A percentile compares a stretch with the other conserved stretches of the same genome.
Conservation (phyloP, 2,329 filamentous ascomycete species). For the Escovopsis weberi region DNA sequence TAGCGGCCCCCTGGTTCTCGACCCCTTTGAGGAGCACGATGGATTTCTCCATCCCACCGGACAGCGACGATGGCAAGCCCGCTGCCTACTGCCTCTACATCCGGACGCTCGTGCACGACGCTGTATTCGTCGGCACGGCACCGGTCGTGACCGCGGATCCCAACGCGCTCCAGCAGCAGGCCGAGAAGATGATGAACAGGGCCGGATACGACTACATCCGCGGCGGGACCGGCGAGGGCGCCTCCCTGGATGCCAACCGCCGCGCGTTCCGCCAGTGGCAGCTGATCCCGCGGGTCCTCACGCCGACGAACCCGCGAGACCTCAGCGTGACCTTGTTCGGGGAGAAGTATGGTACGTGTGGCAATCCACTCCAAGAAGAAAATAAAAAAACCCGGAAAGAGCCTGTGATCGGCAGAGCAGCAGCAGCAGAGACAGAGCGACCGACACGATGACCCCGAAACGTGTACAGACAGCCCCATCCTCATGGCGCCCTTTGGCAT, state of each 20-base stretch:
- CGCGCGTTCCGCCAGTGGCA: constrained; percentile 38
- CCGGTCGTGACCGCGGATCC: constrained; percentile 45
- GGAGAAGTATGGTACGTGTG: constrained; percentile 24
- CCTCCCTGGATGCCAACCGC: constrained; percentile 46
- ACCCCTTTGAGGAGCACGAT: too few species aligned
- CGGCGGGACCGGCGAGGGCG: constrained; percentile 46
- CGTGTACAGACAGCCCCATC: constrained; percentile 22
- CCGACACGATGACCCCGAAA: too few species aligned
- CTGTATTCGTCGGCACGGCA: constrained; percentile 30
- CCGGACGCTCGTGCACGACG: constrained; percentile 34
- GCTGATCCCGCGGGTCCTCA: constrained; percentile 38
- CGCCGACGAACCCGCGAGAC: constrained; percentile 28
- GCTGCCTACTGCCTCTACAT: constrained; percentile 27
- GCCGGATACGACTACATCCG: constrained; percentile 44
- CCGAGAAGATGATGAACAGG: constrained; percentile 29
- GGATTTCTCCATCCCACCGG: background rate
- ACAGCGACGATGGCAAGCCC: constrained; percentile 6
- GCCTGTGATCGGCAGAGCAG: too few species aligned
- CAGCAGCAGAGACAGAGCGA: too few species aligned
- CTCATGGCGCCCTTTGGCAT: constrained; percentile 57
- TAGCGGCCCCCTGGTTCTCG: too few species aligned
- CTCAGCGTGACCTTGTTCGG: constrained; percentile 39
- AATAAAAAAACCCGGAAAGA: background rate
- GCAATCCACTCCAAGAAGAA: background rate
- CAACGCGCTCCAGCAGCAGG: constrained; percentile 40